Percentiles rank a stretch among this genome's conserved stretches.
phyloP scores from a whole-genome alignment of 2,329 filamentous ascomycete genomes.

The Trematosphaeria pertusa region DNA sequence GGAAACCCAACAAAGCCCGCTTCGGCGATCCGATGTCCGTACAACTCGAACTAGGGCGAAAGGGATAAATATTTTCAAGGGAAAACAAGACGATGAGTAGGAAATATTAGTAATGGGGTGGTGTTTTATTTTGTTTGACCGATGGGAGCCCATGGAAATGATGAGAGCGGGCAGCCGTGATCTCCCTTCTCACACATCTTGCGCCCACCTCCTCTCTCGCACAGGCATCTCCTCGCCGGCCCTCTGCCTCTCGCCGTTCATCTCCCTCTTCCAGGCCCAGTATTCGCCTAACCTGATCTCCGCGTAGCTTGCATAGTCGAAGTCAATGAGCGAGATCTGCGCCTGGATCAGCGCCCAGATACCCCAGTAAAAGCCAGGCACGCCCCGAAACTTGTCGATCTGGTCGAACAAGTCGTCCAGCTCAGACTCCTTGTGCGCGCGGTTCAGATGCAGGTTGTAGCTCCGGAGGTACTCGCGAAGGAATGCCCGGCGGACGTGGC shows the following conservation, averaged over 20 bases:
- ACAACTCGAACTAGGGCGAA: too few relatives aligned
- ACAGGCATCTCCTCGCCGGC: constrained; percentile 69
- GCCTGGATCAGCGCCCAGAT: constrained; percentile 97
- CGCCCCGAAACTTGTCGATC: constrained; percentile 84
- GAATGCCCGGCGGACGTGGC: constrained; percentile 78
- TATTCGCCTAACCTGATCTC: constrained; percentile 88
- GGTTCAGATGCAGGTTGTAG: constrained; percentile 61
- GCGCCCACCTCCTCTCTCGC: constrained; percentile 81
- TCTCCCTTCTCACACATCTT: constrained; percentile 50
- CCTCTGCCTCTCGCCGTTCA: constrained; percentile 65
- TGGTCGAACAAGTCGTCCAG: constrained; percentile 75
- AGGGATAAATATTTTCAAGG: too few relatives aligned
- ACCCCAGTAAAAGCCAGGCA: constrained; percentile 90
- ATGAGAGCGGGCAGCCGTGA: background rate
- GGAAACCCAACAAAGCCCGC: too few relatives aligned
- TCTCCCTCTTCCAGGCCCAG: constrained; percentile 85
- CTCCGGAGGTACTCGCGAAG: constrained; percentile 80
- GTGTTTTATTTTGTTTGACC: too few relatives aligned
- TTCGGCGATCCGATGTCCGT: too few relatives aligned
- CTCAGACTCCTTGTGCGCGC: constrained; percentile 61
- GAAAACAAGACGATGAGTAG: too few relatives aligned
- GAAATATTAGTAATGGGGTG: too few relatives aligned
- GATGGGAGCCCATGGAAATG: background rate
- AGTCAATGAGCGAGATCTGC: constrained; percentile 92
- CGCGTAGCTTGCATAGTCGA: constrained; percentile 93